Base-by-base conservation (phyloP, 106 monocot genomes). In the Amphibolis antarctica region DNA sequence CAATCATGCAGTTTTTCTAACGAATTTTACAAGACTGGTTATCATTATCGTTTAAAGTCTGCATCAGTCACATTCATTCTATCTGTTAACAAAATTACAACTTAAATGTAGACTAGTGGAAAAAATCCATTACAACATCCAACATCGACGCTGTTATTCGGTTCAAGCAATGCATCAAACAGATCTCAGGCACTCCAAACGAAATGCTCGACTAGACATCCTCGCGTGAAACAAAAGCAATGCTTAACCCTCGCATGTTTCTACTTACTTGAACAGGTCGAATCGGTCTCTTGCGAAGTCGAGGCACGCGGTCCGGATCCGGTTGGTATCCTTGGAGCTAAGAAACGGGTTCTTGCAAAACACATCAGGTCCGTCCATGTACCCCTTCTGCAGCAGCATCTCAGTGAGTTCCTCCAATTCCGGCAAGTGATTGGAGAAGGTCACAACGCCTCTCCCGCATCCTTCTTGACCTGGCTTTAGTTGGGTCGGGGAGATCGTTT, bases 351-450 rank as follows among this genome's bases (percentile, higher is more conserved):
- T 28, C 5, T 44, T 29, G 15, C 28, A 50, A 28, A 81, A 48
- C 15, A 69, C 77, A 18, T 47, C 47, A 26, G n/a, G 46, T 4
- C 30, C 61, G 29, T 80, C 75, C 46, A 88, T 19, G 31, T 81
- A 83, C 7, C 85, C 88, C 19, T 66, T 93, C 64, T 69, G 65
- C 42, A 81, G 52, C 24, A 93, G 65, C 52, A 64, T 53, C 64
- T 88, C 88, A 78, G 88, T 67, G 47, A 93, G 75, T 44, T 64
- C 63, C 26, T 67, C 64, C 93, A 88, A 93, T 24, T 88, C 88
- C 51, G 85, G 83, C 92, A 88, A 93, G 19, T 71, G 82, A 30
- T 85, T 85, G 13, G 28, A 26, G 13, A 28, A 28, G 3, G 15
- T 14, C 24, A 6, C 13, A 1, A 1, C 24, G 3, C 57, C 26